Base-by-base conservation (phyloP, 208 protist genomes). In the Polymyxa betae region DNA sequence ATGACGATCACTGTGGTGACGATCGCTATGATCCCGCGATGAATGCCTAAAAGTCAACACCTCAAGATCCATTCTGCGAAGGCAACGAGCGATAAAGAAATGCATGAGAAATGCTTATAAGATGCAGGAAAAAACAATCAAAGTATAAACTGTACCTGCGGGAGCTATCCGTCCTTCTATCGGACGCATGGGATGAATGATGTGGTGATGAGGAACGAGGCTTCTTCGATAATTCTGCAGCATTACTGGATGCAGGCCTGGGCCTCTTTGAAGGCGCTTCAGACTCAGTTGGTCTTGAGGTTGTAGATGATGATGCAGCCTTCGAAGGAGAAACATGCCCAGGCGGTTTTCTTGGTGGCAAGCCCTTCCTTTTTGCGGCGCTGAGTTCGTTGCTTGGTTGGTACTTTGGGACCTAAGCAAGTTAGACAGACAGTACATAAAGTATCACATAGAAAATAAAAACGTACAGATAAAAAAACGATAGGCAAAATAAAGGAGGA, bases 331-430 rank as follows among this genome's bases (percentile, higher is more conserved):
- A 29, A 24, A 29, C 49, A 60, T 5, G 24, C 5, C 49, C 72
- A 40, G 72, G 72, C 10, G 16, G 72, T 35, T 5, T 20, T 43
- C 72, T 5, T 45, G n/a, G 12, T 16, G 72, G 72, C 72, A 82
- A n/a, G n/a, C 72, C 72, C n/a, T 82, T 82, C 5, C 72, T 5
- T 43, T 82, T 82, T 35, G 72, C 72, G 72, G 72, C 72, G 40
- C 72, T 82, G 5, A 82, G 35, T n/a, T 82, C 72, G 40, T 82
- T 82, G n/a, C 72, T 82, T 5, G 72, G 72, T 20, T 60, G 12
- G 49, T 29, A 60, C 24, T 60, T 60, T 24, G 49, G 49, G 49
- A 60, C 49, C 49, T 60, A 24, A 60, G 49, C 49, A 60, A 60
- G 5, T 24, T 60, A 24, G 49, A 29, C 49, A 60, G 49, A 60